These are phyloP conservation scores for Hypoxylon perforatum DNA, from an alignment of 495 filamentous ascomycete species.

Conservation along the genomic window DNA sequence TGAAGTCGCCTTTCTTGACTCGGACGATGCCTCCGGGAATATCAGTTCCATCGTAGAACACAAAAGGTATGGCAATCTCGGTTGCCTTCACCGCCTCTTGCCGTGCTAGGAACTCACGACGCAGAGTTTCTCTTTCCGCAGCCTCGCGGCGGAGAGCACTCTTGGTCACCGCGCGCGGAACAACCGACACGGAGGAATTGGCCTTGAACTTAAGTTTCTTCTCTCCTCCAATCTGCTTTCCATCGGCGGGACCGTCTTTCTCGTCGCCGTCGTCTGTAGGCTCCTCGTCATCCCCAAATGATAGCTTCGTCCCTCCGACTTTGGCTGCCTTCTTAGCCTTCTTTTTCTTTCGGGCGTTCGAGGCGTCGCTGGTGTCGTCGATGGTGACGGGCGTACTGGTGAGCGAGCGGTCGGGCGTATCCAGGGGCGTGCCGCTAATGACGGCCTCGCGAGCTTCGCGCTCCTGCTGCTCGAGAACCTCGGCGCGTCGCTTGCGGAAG, in stretches of 20 bases:
- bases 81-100: slow-evolving; percentile 90
- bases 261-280: slow-evolving; percentile 15
- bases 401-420: slow-evolving; percentile 53
- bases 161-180: slow-evolving; percentile 88
- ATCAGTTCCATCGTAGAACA: slow-evolving; percentile 98
- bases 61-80: slow-evolving; percentile 92
- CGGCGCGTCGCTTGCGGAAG: slow-evolving; percentile 96
- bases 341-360: slow-evolving; percentile 54
- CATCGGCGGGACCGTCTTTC: slow-evolving; percentile 65
- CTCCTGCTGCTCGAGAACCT: slow-evolving; percentile 91
- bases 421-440: slow-evolving; percentile 52
- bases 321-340: slow-evolving; percentile 39
- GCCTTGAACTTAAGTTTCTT: slow-evolving; percentile 62
- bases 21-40: slow-evolving; percentile 83
- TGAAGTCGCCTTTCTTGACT: slow-evolving; percentile 90
- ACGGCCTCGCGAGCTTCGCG: slow-evolving; percentile 78
- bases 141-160: slow-evolving; percentile 83
- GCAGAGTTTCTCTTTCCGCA: slow-evolving; percentile 80
- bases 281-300: slow-evolving; percentile 53
- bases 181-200: slow-evolving; percentile 73
- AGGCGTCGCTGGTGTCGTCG: slow-evolving; percentile 42
- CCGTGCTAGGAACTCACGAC: slow-evolving; percentile 84
- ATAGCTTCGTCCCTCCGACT: slow-evolving; percentile 47
- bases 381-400: slow-evolving; percentile 58
- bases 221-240: slow-evolving; percentile 71